Conservation (phyloP, 2,329 filamentous ascomycete genomes). For the Diplodia scrobiculata region DNA sequence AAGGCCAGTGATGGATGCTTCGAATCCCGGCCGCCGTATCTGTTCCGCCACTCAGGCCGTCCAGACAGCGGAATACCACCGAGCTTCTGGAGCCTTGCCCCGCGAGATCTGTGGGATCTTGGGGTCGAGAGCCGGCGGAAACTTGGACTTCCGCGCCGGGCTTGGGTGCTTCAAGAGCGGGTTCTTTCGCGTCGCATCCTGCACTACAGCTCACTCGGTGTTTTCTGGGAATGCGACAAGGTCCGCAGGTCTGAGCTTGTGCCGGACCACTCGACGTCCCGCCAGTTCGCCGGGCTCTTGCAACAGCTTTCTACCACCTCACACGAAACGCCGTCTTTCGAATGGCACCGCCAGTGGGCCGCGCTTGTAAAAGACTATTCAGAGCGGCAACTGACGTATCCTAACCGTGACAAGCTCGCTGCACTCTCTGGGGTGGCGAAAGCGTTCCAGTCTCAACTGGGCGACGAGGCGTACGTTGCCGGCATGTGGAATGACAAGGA, state of each 20-base stretch:
- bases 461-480: conserved; percentile 2
- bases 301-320: conserved; percentile 9
- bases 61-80: not conserved
- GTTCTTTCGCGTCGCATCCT: conserved; percentile 4
- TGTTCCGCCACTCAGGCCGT: not conserved
- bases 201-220: conserved; percentile 9
- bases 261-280: not conserved
- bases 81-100: conserved; percentile 18
- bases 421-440: conserved; percentile 11
- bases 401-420: not conserved
- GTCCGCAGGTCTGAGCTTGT: conserved; percentile 14
- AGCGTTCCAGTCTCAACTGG: not conserved
- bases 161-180: conserved; percentile 7
- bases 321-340: not conserved
- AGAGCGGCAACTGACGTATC: conserved; percentile 15
- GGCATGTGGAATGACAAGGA: conserved; percentile 16
- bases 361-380: conserved; percentile 8
- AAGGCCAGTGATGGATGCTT: conserved; percentile 7
- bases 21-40: not conserved
- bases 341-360: not conserved
- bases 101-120: conserved; percentile 11
- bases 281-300: conserved; percentile 5
- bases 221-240: conserved; percentile 10
- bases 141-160: conserved; percentile 5
- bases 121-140: conserved; percentile 9